Evolutionary conservation across 2,329 filamentous ascomycete genomes (phyloP), one percentile per base, ranked within the genome.

Genomic region (Calycina herbarum): DNA sequence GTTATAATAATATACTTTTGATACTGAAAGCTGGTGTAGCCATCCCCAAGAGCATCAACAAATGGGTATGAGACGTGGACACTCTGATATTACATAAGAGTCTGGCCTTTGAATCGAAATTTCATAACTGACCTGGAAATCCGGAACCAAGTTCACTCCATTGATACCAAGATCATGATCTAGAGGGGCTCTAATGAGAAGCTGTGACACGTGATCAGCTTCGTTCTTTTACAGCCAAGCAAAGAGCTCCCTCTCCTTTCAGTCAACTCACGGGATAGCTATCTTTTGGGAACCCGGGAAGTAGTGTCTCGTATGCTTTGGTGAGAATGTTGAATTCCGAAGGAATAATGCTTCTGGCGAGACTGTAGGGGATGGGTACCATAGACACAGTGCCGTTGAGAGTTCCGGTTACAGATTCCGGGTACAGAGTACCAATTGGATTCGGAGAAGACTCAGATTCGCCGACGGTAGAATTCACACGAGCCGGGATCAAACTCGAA

Each of bases 31-130:
- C 79, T 81, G 0, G 82, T 81, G 67, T 79, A 75, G 40, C 80
- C 81, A 73, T 86, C 82, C 60, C 78, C 77, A 2, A 85, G 75
- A 5, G 84, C 71, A 70, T 86, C 84, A 45, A 86, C 66, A 72
- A 86, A 87, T 0, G 85, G 85, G 65, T 85, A 86, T 68, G 83
- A 81, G 66, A 85, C 80, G 8, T 81, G 79, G 20, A 81, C 76
- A 45, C 81, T 81, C 83, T 85, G 29, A 57, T 11, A 29, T 6
- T 31, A 17, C 11, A 40, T 31, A 31, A 42, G 40, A 51, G 51
- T 20, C 24, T 33, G 45, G 20, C 2, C n/a, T 11, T 7, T 17
- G 4, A 35, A 17, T 7, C 29, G 11, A 38, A 15, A 31, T 29
- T 64, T 58, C n/a, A 10, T 27, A 7, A 57, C 20, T 54, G 60